Evolutionary conservation across 441 rosid species (phyloP).

Genomic region (Gossypium laxum): DNA sequence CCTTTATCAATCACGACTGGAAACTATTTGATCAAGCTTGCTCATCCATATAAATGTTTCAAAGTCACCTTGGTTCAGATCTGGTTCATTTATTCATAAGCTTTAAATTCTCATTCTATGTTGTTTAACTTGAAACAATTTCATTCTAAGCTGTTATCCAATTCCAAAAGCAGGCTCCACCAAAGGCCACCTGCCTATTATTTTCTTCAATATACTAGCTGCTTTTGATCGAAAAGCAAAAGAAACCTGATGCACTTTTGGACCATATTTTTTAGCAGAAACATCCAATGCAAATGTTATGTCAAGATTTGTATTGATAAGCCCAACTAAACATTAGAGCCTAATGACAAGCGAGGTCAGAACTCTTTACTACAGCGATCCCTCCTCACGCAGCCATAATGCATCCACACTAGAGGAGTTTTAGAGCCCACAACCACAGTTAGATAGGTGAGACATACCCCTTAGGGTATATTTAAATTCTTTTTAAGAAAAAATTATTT

Average conservation of each 20-base stretch:
- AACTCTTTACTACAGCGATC: neutral
- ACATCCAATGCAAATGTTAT: neutral
- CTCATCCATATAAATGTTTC: neutral
- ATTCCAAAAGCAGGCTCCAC: neutral
- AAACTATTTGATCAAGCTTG: neutral
- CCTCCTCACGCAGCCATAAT: neutral
- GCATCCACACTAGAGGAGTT: neutral
- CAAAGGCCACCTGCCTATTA: neutral
- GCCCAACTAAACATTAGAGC: neutral
- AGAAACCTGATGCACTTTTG: neutral
- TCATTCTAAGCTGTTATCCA: neutral
- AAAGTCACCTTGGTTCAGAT: neutral
- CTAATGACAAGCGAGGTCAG: neutral
- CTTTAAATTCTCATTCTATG: slow-evolving; percentile 3
- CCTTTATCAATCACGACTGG: neutral
- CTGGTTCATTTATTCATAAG: neutral
- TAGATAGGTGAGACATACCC: neutral
- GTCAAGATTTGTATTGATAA: neutral
- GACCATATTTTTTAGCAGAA: neutral
- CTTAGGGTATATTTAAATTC: neutral
- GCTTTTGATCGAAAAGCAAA: neutral
- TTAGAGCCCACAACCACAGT: neutral
- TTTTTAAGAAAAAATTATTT: neutral
- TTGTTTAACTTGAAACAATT: neutral
- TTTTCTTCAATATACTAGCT: neutral